These are phyloP conservation scores for Pyronema domesticum DNA, from an alignment of 495 filamentous ascomycete species.

Conservation along the genomic window DNA sequence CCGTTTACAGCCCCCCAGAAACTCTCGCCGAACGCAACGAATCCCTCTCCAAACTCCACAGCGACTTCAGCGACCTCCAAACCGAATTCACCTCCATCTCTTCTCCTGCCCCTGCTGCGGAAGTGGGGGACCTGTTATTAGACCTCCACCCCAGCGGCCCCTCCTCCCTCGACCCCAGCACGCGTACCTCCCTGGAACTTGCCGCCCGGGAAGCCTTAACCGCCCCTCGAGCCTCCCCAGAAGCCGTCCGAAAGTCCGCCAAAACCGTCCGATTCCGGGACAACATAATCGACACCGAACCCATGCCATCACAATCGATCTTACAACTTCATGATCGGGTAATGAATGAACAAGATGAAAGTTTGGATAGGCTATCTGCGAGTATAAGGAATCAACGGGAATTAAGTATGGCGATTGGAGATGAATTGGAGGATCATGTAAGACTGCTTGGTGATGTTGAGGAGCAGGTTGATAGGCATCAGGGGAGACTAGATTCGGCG, in stretches of 20 bases:
- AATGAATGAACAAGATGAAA: conserved; percentile 73
- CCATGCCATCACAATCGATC: conserved; percentile 44
- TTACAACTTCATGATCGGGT: conserved; percentile 66
- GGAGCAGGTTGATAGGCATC: conserved; percentile 61
- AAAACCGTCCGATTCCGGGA: conserved; percentile 92
- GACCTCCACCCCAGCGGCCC: background rate
- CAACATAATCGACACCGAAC: conserved; percentile 34
- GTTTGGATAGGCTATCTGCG: conserved; percentile 68
- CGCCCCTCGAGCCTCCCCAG: conserved; percentile 15
- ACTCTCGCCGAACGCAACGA: conserved; percentile 24
- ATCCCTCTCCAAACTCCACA: conserved; percentile 35
- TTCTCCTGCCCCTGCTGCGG: conserved; percentile 37
- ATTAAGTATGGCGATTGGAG: conserved; percentile 85
- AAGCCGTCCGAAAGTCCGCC: conserved; percentile 24
- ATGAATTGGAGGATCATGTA: conserved; percentile 85
- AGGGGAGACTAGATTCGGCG: conserved; percentile 53
- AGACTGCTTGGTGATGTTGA: conserved; percentile 79
- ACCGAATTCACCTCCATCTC: conserved; percentile 32
- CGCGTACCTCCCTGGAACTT: conserved; percentile 10
- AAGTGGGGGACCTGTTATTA: conserved; percentile 10
- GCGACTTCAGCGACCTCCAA: conserved; percentile 41
- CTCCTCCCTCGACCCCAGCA: conserved; percentile 1
- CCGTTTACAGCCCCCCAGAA: conserved; percentile 16
- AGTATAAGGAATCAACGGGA: conserved; percentile 85
- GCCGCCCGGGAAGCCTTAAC: conserved; percentile 22